These are phyloP conservation scores for Anthracocystis panici-leucophaei DNA, from an alignment of 1,284 basidiomycete species.

Conservation along the genomic window DNA sequence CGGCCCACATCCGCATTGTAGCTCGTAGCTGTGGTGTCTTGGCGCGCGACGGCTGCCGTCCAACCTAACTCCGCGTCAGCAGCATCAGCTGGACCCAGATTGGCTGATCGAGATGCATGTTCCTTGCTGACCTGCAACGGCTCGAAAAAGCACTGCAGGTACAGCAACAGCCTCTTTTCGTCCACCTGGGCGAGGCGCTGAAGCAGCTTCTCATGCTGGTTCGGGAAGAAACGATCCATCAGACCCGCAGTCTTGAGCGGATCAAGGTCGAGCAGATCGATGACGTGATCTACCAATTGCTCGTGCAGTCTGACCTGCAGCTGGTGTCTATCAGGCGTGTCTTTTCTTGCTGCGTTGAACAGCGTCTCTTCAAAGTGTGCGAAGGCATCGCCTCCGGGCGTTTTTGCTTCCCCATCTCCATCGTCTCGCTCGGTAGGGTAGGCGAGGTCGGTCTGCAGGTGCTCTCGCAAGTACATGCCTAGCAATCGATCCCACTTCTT, in stretches of 20 bases:
- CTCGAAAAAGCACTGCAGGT: conserved; percentile 82
- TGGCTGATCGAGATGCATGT: conserved; percentile 62
- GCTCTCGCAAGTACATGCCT: conserved; percentile 33
- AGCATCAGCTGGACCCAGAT: conserved; percentile 7
- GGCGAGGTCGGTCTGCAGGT: conserved; percentile 15
- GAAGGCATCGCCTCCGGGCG: conserved; percentile 27
- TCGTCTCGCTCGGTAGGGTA: not conserved
- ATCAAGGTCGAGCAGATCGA: conserved; percentile 75
- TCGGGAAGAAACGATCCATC: conserved; percentile 76
- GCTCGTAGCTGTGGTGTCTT: not conserved
- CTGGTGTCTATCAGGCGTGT: conserved; percentile 9
- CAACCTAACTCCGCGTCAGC: conserved; percentile 65
- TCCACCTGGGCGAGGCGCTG: conserved; percentile 66
- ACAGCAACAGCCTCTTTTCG: conserved; percentile 78
- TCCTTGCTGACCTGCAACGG: conserved; percentile 72
- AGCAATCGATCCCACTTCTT: conserved; percentile 76
- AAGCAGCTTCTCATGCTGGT: conserved; percentile 75
- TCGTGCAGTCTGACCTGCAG: conserved; percentile 43
- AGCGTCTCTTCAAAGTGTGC: conserved; percentile 47
- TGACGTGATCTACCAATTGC: conserved; percentile 33
- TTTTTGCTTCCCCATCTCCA: not conserved
- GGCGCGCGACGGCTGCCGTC: not conserved
- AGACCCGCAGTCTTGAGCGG: conserved; percentile 79
- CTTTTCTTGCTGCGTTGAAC: conserved; percentile 35
- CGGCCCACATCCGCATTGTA: conserved; percentile 39